Evolutionary conservation across 169 alveolate species (phyloP).

Genomic region (Babesia ovata): DNA sequence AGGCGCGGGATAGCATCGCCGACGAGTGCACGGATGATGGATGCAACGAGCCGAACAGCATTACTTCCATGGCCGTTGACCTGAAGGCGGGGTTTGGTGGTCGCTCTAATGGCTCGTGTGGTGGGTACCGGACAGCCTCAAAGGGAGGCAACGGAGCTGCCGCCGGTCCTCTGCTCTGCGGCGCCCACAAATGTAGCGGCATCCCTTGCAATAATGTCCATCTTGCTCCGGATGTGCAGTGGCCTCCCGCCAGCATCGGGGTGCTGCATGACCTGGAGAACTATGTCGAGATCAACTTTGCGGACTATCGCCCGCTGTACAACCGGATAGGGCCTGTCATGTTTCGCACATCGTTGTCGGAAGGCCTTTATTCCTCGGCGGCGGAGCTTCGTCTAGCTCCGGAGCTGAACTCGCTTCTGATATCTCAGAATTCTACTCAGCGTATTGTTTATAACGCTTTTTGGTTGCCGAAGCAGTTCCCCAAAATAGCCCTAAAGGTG

Average conservation of each 20-base stretch:
- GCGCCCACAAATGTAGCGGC: not conserved
- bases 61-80: not conserved
- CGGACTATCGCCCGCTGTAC: conserved; percentile 69
- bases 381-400: conserved; percentile 81
- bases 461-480: conserved; percentile 76
- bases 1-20: conserved; percentile 8
- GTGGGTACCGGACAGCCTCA: not conserved
- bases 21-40: not conserved
- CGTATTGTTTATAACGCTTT: conserved; percentile 81
- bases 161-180: not conserved
- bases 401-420: conserved; percentile 68
- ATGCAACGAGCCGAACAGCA: not conserved
- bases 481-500: conserved; percentile 76
- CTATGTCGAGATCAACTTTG: conserved; percentile 60
- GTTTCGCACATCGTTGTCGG: conserved; percentile 74
- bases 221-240: not conserved
- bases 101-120: not conserved
- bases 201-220: not conserved
- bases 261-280: conserved; percentile 37
- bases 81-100: not conserved
- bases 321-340: conserved; percentile 82
- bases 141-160: not conserved
- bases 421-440: conserved; percentile 82
- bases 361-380: conserved; percentile 71
- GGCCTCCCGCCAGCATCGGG: conserved; percentile 29